Conservation (phyloP, 495 filamentous ascomycete genomes). For the Aspergillus asperescens region DNA sequence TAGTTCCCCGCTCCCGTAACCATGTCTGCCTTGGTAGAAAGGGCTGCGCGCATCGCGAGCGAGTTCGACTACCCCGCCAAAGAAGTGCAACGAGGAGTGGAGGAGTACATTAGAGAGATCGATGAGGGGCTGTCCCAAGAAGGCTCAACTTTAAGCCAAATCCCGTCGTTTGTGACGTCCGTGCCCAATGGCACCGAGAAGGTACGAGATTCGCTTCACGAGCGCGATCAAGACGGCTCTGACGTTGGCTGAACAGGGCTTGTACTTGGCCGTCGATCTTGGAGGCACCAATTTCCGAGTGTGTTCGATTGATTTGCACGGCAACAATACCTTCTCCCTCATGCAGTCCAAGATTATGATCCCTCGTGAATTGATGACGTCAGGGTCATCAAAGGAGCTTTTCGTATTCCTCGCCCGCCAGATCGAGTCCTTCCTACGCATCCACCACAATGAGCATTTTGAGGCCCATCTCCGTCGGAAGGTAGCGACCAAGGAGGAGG, state of each 20-base stretch:
- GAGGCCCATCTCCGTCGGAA: slow-evolving; percentile 59
- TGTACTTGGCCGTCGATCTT: slow-evolving; percentile 94
- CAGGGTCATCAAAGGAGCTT: slow-evolving; percentile 77
- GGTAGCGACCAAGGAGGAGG: slow-evolving; percentile 53
- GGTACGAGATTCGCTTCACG: slow-evolving; percentile 28
- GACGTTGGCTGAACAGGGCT: slow-evolving; percentile 52
- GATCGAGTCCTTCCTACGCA: slow-evolving; percentile 78
- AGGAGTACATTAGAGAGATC: slow-evolving; percentile 82
- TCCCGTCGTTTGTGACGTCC: slow-evolving; percentile 90
- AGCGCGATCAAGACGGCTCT: not conserved
- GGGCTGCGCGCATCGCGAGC: slow-evolving; percentile 70
- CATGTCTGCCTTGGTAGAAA: slow-evolving; percentile 56
- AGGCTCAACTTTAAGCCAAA: slow-evolving; percentile 81
- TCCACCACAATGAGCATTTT: slow-evolving; percentile 88
- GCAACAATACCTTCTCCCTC: slow-evolving; percentile 86
- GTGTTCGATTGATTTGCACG: slow-evolving; percentile 86
- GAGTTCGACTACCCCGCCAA: slow-evolving; percentile 83
- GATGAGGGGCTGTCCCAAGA: slow-evolving; percentile 77
- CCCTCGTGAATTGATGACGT: slow-evolving; percentile 83
- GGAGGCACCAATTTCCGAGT: slow-evolving; percentile 98
- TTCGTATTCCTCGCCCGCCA: slow-evolving; percentile 92
- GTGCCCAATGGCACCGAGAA: slow-evolving; percentile 98
- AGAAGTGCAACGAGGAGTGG: slow-evolving; percentile 70
- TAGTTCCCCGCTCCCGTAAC: slow-evolving; percentile 10
- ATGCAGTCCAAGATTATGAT: slow-evolving; percentile 90